Conservation (phyloP, 352 stramenopile genomes). For the Globisporangium rhizosaccharum region DNA sequence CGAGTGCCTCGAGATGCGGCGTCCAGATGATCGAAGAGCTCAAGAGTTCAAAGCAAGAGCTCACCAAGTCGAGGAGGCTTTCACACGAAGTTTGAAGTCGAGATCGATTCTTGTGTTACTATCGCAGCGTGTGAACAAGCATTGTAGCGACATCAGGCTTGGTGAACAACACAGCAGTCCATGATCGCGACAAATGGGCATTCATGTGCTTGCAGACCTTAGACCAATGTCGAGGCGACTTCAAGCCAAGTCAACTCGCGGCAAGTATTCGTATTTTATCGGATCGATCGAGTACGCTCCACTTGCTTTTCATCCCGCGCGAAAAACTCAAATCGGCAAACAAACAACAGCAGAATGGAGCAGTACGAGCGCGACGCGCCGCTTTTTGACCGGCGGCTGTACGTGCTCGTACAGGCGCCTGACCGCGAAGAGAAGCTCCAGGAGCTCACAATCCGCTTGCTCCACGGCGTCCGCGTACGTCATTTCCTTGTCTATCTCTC, state of each 20-base stretch:
- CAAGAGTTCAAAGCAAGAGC: no score
- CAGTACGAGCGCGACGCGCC: conserved; percentile 70
- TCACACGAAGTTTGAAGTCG: no score
- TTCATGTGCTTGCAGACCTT: no score
- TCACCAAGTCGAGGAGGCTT: no score
- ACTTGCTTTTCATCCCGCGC: neutral
- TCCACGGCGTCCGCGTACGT: conserved; percentile 68
- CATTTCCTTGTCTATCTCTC: neutral
- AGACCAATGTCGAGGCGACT: no score
- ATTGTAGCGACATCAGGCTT: no score
- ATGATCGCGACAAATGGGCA: no score
- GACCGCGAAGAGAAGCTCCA: conserved; percentile 77
- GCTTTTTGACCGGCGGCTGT: conserved; percentile 80
- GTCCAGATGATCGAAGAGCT: no score
- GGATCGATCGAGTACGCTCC: neutral
- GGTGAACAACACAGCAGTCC: no score
- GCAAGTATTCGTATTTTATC: neutral
- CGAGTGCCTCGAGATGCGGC: no score
- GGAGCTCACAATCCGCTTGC: conserved; percentile 68
- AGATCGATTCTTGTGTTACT: no score
- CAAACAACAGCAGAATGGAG: conserved; percentile 39
- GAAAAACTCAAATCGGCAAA: conserved; percentile 1
- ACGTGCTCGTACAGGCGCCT: conserved; percentile 77
- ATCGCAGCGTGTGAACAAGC: no score
- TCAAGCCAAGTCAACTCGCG: neutral